Evolutionary conservation across 2,329 filamentous ascomycete genomes (phyloP).

Genomic region (Exophiala mesophila): DNA sequence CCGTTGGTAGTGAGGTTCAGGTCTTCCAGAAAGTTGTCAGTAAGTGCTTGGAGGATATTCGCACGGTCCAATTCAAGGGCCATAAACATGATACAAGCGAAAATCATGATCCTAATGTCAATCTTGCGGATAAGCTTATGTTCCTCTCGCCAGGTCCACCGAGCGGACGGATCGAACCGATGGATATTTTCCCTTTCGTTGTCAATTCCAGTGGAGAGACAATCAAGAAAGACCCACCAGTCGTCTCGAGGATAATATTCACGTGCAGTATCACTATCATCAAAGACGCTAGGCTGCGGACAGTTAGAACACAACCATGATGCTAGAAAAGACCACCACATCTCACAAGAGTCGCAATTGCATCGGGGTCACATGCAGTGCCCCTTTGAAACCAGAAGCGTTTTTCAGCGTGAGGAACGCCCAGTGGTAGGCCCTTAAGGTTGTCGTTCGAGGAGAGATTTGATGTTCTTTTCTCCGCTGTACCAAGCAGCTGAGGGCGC

Average conservation of each 20-base stretch:
- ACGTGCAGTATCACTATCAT: slow-evolving; percentile 39
- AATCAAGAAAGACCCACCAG: slow-evolving; percentile 24
- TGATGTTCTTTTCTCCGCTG: neutral
- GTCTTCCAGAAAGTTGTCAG: slow-evolving; percentile 51
- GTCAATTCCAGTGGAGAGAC: too few relatives aligned
- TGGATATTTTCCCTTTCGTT: neutral
- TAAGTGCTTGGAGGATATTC: slow-evolving; percentile 53
- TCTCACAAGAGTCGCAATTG: slow-evolving; percentile 24
- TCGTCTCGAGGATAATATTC: slow-evolving; percentile 29
- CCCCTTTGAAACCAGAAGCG: slow-evolving; percentile 31
- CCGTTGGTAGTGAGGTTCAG: slow-evolving; percentile 30
- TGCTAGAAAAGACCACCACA: too few relatives aligned
- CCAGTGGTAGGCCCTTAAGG: slow-evolving; percentile 7
- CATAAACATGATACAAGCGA: slow-evolving; percentile 42
- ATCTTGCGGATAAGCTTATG: neutral
- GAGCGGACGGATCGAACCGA: neutral
- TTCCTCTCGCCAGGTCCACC: neutral
- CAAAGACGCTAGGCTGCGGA: slow-evolving; percentile 41
- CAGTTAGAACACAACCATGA: too few relatives aligned
- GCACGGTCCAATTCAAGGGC: slow-evolving; percentile 56
- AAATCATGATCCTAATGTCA: neutral
- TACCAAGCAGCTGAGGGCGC: neutral
- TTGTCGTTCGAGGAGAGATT: neutral
- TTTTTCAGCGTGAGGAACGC: slow-evolving; percentile 22
- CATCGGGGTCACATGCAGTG: slow-evolving; percentile 26